Conservation (phyloP, 768 basidiomycete species). For the Mycena floridula region DNA sequence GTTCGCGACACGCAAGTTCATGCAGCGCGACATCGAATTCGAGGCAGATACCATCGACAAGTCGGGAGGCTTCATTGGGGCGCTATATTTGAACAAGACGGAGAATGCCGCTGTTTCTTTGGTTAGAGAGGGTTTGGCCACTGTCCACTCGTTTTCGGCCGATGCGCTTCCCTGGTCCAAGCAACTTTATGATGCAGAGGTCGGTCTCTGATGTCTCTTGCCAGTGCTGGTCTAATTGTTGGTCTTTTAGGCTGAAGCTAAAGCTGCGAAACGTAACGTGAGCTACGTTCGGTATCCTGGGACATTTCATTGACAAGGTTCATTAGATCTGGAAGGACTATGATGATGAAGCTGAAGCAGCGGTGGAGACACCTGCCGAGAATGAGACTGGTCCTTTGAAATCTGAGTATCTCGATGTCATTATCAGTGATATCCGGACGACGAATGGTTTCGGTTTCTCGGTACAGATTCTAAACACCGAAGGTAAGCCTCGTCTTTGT, state of each 20-base stretch:
- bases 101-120: constrained; percentile 86
- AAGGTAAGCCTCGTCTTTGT: constrained; percentile 45
- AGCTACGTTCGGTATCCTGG: constrained; percentile 18
- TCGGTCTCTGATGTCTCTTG: constrained; percentile 15
- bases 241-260: constrained; percentile 66
- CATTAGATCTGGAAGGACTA: constrained; percentile 82
- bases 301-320: constrained; percentile 1
- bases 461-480: constrained; percentile 87
- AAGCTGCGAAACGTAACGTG: constrained; percentile 72
- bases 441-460: constrained; percentile 79
- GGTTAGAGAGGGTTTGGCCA: constrained; percentile 81
- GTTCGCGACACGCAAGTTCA: constrained; percentile 71
- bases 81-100: constrained; percentile 77
- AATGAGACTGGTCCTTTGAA: constrained; percentile 52
- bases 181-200: constrained; percentile 83
- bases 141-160: constrained; percentile 84
- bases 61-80: constrained; percentile 91
- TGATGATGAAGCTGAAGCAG: constrained; percentile 65
- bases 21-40: constrained; percentile 95
- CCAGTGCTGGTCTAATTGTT: constrained; percentile 2
- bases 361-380: constrained; percentile 35
- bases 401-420: constrained; percentile 86
- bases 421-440: constrained; percentile 81
- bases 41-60: constrained; percentile 90
- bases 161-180: constrained; percentile 75